Percentiles rank a stretch among this genome's conserved stretches.
These are phyloP conservation scores for Ceratocystis variospora DNA, from an alignment of 2,329 filamentous ascomycete species.

Conservation along the genomic window DNA sequence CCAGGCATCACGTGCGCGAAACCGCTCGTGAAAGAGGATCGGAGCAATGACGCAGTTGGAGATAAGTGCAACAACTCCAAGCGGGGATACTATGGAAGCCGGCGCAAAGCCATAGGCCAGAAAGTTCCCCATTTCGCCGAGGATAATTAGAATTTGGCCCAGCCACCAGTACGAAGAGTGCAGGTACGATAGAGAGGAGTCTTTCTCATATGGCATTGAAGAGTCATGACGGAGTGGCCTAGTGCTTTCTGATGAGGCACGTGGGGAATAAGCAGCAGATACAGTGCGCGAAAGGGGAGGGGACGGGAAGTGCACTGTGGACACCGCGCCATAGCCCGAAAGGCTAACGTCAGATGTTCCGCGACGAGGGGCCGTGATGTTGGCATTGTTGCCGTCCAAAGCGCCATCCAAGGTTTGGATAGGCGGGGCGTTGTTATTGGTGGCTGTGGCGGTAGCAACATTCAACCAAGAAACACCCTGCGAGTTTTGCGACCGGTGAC, in stretches of 20 bases:
- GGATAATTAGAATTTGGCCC: slow-evolving; percentile 79
- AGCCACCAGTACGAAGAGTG: slow-evolving; percentile 93
- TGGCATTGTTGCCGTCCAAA: background rate
- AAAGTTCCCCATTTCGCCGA: slow-evolving; percentile 93
- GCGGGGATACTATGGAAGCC: slow-evolving; percentile 88
- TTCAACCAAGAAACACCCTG: background rate
- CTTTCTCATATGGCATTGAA: slow-evolving; percentile 21
- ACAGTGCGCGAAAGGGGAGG: background rate
- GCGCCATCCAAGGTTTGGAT: too few species aligned
- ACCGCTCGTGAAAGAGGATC: slow-evolving; percentile 80
- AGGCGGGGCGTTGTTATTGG: background rate
- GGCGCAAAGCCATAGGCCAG: slow-evolving; percentile 95
- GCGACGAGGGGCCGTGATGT: background rate
- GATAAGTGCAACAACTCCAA: slow-evolving; percentile 91
- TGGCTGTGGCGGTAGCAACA: background rate
- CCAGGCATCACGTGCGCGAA: slow-evolving; percentile 70
- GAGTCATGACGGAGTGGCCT: slow-evolving; percentile 18
- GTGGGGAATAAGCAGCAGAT: slow-evolving; percentile 1
- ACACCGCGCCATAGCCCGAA: slow-evolving; percentile 13
- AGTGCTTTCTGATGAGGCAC: slow-evolving; percentile 1
- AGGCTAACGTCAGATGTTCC: background rate
- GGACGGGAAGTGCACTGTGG: background rate
- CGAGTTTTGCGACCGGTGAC: background rate
- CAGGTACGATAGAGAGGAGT: slow-evolving; percentile 56
- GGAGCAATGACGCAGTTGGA: slow-evolving; percentile 97